A percentile compares a stretch with the other conserved stretches of the same genome.
Evolutionary conservation across 2,329 filamentous ascomycete genomes (phyloP).

Genomic region (Chalara sp.): DNA sequence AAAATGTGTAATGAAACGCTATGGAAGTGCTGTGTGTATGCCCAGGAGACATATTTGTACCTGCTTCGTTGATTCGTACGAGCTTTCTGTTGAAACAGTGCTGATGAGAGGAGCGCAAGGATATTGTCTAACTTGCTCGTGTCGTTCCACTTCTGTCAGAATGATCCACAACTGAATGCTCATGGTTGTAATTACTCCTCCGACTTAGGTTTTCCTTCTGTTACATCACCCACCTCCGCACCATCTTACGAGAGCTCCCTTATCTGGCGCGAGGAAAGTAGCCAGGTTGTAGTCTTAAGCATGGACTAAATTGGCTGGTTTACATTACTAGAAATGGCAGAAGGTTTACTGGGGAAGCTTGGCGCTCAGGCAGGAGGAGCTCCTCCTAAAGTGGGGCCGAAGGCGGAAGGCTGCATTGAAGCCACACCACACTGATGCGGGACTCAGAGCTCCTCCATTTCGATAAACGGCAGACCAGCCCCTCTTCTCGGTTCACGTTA

Average conservation of each 20-base stretch:
- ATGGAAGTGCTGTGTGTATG: neutral
- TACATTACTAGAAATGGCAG: neutral
- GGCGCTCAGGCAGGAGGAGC: slow-evolving; percentile 12
- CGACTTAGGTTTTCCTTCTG: neutral
- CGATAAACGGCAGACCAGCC: too few species aligned
- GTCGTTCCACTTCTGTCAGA: neutral
- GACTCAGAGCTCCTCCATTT: too few species aligned
- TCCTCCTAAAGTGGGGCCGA: slow-evolving; percentile 11
- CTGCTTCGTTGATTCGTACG: neutral
- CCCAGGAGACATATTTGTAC: neutral
- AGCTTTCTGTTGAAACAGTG: neutral
- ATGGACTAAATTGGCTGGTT: neutral
- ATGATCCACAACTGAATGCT: neutral
- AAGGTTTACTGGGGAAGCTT: neutral
- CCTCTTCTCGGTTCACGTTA: too few species aligned
- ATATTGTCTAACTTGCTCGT: neutral
- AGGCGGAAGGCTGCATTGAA: neutral
- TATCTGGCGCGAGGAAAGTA: neutral
- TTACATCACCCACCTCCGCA: neutral
- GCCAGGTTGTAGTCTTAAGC: neutral
- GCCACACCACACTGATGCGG: too few species aligned
- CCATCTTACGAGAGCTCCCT: neutral
- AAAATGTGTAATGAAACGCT: neutral
- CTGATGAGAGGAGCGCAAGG: neutral
- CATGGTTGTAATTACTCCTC: neutral